Percentiles rank a stretch among this genome's conserved stretches.
Conservation (phyloP, 345 rosid genomes). For the Melaleuca quinquenervia region DNA sequence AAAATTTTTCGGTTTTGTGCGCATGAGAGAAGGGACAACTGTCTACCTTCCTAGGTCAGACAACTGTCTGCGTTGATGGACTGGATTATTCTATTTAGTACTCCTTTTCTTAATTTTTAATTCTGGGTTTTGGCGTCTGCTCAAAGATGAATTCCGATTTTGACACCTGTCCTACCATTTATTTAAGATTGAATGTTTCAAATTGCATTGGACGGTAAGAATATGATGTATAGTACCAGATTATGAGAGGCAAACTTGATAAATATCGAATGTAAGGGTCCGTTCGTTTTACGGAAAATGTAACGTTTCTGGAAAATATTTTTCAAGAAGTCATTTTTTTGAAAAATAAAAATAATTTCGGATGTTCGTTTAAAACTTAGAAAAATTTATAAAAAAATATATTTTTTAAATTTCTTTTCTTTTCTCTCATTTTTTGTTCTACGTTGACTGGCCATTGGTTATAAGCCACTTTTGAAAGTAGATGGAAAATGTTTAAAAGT, state of each 20-base stretch:
- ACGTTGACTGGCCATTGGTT: too few relatives aligned
- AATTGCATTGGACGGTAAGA: neutral
- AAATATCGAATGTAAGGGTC: neutral
- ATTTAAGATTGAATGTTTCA: neutral
- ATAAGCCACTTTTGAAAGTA: too few relatives aligned
- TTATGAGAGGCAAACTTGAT: neutral
- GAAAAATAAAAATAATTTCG: too few relatives aligned
- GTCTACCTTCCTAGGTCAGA: neutral
- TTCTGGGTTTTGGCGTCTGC: neutral
- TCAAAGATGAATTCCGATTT: neutral
- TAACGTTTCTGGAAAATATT: too few relatives aligned
- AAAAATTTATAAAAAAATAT: too few relatives aligned
- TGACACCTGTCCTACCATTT: neutral
- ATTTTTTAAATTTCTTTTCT: too few relatives aligned
- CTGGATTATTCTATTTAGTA: neutral
- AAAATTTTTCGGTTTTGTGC: too few relatives aligned
- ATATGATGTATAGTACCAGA: neutral
- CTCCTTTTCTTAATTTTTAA: neutral
- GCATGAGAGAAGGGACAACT: neutral
- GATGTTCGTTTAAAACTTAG: too few relatives aligned
- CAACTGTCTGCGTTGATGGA: neutral
- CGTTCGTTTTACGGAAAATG: too few relatives aligned
- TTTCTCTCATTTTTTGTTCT: too few relatives aligned
- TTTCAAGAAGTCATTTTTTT: too few relatives aligned
- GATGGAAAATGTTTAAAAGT: too few relatives aligned